Evolutionary conservation across 257 asterid genomes (phyloP), one percentile per base, ranked within the genome.

Genomic region (Solanum pimpinellifolium): DNA sequence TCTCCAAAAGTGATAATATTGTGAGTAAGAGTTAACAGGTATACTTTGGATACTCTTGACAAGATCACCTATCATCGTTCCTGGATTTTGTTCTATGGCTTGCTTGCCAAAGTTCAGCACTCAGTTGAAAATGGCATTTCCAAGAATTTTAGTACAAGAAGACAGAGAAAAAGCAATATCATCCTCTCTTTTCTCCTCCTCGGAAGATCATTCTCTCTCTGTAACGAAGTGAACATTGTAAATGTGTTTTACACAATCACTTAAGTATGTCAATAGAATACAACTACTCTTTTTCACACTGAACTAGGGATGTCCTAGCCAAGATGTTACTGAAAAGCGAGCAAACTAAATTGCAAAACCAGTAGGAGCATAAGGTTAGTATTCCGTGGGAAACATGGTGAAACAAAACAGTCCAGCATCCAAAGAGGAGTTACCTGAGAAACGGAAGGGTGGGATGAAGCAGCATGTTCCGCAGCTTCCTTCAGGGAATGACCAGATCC

Each of bases 401-500:
- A 76, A 86, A 49, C 44, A 83, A 65, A 33, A 65, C 33, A 18
- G 6, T 21, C 9, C 23, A 7, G 37, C 44, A 60, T 62, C 9
- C 60, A 33, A 87, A 33, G 35, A 37, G 41, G 73, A 44, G 47
- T 12, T 90, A 94, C 99, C 98, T 92, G 86, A 56, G 98, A 94
- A 93, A 97, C 60, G 12, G 93, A 94, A 88, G 98, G 98, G 91
- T 93, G 94, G 86, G 91, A 91, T 12, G 98, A 91, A 68, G 97
- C 96, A 84, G 98, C 99, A 91, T 90, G 93, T 82, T 86, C 87
- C 62, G 96, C 98, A 89, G 99, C 98, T 89, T 95, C 92, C 27
- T 93, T 91, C 62, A 97, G 90, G 9, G 95, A 94, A 77, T 95
- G 92, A 69, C 99, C 99, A 31, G 96, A 96, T 59, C 99, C 99